Base-by-base conservation (phyloP, 108 stramenopile species). In the Parmales sp. region DNA sequence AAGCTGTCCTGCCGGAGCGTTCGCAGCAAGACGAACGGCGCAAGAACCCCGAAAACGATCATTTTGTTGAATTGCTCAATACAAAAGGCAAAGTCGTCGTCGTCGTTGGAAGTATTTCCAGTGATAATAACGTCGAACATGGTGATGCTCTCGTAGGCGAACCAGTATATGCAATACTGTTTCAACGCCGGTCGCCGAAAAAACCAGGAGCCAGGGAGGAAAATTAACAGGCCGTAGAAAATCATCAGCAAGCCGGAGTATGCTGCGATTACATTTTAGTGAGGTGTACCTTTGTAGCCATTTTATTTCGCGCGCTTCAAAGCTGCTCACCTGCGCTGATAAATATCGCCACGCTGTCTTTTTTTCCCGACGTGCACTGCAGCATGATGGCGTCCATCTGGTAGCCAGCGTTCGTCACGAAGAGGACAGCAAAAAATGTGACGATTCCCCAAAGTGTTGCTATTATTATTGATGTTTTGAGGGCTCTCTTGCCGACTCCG, bases 1-100 rank as follows among this genome's bases (percentile, higher is more conserved):
- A 50, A 46, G 45, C 51, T 48, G 67, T 73, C 72, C 39, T 34
- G 16, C 19, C 67, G 67, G 38, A 73, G 49, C 39, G 72, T 69
- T n/a, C 45, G 38, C 13, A 51, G 67, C 20, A 73, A 7, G 13
- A 73, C 28, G 26, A 66, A 38, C 20, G 72, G 72, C 68, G 51
- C 66, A 4, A 73, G 34, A 41, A 67, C 9, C 13, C 38, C 44
- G 16, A 63, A 65, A 22, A 67, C 37, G 28, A 65, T 4, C 39
- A 51, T 46, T 39, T 39, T 41, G 39, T 65, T 65, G 20, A 65
- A 60, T 28, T 34, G 36, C 28, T 60, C 54, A 34, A 60, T 28
- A 34, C 54, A 60, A 34, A 60, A 60, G 5, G 54, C 31, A 28
- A 28, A 60, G n/a, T n/a, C n/a, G n/a, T n/a, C n/a, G n/a, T n/a